A percentile compares a stretch with the other conserved stretches of the same genome.
phyloP scores from a whole-genome alignment of 208 protist species.

The Crithidia brevicula region DNA sequence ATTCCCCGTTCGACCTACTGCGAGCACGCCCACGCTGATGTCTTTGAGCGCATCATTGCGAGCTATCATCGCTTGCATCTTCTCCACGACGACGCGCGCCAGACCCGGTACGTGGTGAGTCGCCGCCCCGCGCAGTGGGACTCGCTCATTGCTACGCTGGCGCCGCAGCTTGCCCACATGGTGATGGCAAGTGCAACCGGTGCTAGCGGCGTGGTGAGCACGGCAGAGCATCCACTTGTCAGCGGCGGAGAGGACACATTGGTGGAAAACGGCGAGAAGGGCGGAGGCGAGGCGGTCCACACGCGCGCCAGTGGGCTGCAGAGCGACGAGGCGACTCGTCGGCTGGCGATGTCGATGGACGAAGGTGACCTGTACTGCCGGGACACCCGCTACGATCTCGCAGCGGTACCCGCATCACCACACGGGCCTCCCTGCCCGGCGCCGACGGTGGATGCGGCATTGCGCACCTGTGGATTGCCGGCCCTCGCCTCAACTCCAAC shows the following conservation, averaged over 20 bases:
- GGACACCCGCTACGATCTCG: conserved; percentile 50
- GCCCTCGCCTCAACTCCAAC: conserved; percentile 1
- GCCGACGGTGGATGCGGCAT: conserved; percentile 11
- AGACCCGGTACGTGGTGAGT: conserved; percentile 26
- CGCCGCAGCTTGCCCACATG: conserved; percentile 22
- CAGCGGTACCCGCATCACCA: conserved; percentile 3
- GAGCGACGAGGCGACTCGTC: conserved; percentile 5
- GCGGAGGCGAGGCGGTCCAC: not conserved
- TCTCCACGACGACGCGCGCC: conserved; percentile 29
- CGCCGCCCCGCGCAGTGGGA: conserved; percentile 13
- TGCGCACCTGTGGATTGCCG: conserved; percentile 12
- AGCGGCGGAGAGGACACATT: too few relatives aligned
- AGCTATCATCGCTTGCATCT: conserved; percentile 52
- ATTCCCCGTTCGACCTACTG: conserved; percentile 51
- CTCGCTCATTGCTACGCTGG: conserved; percentile 17
- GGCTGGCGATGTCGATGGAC: conserved; percentile 23
- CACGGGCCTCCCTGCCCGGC: too few relatives aligned
- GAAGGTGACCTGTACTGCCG: conserved; percentile 57
- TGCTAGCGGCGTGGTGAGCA: too few relatives aligned
- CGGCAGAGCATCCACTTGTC: too few relatives aligned
- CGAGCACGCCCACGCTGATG: conserved; percentile 48
- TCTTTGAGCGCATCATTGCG: conserved; percentile 48
- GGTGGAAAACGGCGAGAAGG: not conserved
- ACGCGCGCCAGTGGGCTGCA: not conserved
- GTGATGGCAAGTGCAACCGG: too few relatives aligned